Base-by-base conservation (phyloP, 306 rosid genomes). In the Vicia sativa region DNA sequence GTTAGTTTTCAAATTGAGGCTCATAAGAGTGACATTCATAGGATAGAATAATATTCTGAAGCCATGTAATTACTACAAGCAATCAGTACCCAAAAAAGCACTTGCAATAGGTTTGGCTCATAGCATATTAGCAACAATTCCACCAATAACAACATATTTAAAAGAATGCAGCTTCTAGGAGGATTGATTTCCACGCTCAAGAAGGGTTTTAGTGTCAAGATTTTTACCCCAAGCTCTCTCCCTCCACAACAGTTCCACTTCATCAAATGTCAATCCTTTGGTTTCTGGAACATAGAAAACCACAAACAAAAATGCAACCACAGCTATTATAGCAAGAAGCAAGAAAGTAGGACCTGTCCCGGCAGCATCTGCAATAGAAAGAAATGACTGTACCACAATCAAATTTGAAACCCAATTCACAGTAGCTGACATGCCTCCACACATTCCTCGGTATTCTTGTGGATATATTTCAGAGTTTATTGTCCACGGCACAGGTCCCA, bases 211-310 rank as follows among this genome's bases (percentile, higher is more conserved):
- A 26, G 92, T 72, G 71, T 57, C 57, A 8, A 74, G 62, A 74
- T 73, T 77, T 41, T 71, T 81, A 7, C 95, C 87, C 84, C 86
- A 70, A 61, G 91, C 96, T 61, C 71, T 91, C 71, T 74, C 84
- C 80, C 88, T 91, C 97, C 96, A 91, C 37, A 88, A 69, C 50
- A 4, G 7, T 16, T 41, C 72, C 39, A 91, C 93, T 74, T 87
- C 93, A 76, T 85, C 91, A 68, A 87, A 85, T 0, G 91, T 83
- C 71, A 89, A 74, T 28, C 91, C 96, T 61, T 89, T 80, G 1
- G 91, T 89, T 80, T 89, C 93, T 1, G 96, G 96, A 70, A 89
- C 77, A 2, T 14, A 54, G 13, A 78, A 3, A 1, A 69, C 9
- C 42, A 89, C 85, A 70, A 89, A 89, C 14, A 41, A 23, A 66